These are phyloP conservation scores for Cucurbita pepo DNA, from an alignment of 306 rosid species.

Conservation along the genomic window DNA sequence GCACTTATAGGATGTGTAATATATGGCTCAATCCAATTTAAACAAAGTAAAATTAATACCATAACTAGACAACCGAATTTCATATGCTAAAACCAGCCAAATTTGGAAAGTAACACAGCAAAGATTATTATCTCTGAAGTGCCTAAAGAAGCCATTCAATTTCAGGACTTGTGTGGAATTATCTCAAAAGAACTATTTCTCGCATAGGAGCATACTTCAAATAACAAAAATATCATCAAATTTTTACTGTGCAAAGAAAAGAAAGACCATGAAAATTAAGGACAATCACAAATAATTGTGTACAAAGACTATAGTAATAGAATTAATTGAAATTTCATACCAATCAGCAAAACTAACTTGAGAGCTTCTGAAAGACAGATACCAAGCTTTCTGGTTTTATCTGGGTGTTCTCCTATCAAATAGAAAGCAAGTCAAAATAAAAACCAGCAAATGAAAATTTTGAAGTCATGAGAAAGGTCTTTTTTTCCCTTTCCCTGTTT, in stretches of 20 bases:
- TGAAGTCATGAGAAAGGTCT: not conserved
- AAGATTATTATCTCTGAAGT: not conserved
- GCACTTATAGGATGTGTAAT: not conserved
- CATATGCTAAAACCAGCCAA: too few relatives aligned
- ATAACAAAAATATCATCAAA: not conserved
- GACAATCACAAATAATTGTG: not conserved
- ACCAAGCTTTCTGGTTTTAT: constrained; percentile 48
- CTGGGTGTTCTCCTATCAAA: constrained; percentile 53
- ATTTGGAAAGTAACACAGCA: too few relatives aligned
- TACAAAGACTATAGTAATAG: not conserved
- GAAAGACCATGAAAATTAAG: not conserved
- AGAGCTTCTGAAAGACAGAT: constrained; percentile 59
- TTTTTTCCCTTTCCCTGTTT: too few relatives aligned
- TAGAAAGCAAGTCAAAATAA: not conserved
- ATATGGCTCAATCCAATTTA: not conserved
- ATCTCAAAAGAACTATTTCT: not conserved
- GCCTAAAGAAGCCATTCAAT: not conserved
- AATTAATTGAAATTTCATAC: constrained; percentile 22
- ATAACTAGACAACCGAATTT: not conserved
- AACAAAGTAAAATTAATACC: not conserved
- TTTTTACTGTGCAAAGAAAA: not conserved
- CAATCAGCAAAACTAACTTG: constrained; percentile 78
- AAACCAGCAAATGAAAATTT: not conserved
- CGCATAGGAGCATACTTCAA: not conserved
- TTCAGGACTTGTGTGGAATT: not conserved